phyloP scores from a whole-genome alignment of 768 basidiomycete genomes.

The Peribolospora kevripleyi region DNA sequence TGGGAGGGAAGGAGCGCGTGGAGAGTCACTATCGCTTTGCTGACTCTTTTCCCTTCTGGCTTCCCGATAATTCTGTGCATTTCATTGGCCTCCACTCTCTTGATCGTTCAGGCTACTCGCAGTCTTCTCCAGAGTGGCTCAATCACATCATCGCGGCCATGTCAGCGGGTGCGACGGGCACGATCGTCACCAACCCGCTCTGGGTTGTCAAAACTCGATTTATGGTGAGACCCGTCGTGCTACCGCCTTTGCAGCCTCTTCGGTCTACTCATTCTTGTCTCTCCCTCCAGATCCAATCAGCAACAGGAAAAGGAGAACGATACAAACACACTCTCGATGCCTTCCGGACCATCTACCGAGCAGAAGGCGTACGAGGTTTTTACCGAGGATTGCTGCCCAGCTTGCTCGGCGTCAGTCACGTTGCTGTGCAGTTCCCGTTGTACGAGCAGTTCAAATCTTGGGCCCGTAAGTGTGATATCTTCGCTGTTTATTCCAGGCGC shows the following conservation, averaged over 20 bases:
- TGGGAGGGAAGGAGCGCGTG: too few relatives aligned
- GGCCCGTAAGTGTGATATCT: conserved; percentile 41
- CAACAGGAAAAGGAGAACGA: conserved; percentile 17
- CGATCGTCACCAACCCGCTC: conserved; percentile 77
- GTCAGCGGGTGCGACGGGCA: conserved; percentile 80
- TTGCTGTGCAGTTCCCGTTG: conserved; percentile 89
- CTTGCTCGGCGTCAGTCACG: conserved; percentile 73
- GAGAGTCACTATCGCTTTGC: too few relatives aligned
- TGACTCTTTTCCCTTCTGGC: too few relatives aligned
- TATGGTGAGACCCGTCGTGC: conserved; percentile 40
- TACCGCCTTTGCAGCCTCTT: conserved; percentile 4
- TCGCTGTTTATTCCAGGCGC: not conserved
- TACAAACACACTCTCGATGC: conserved; percentile 83
- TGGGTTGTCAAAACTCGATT: conserved; percentile 99
- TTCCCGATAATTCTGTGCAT: too few relatives aligned
- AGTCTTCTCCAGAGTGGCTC: not conserved
- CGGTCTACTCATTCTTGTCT: not conserved
- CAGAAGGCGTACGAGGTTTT: conserved; percentile 67
- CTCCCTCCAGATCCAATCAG: not conserved
- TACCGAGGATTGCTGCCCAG: conserved; percentile 88
- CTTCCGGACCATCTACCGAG: conserved; percentile 61
- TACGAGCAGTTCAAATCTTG: conserved; percentile 76
- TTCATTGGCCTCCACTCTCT: too few relatives aligned
- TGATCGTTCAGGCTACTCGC: too few relatives aligned
- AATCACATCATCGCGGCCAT: conserved; percentile 77